Conservation (phyloP, 306 rosid genomes). For the Pyrus communis region DNA sequence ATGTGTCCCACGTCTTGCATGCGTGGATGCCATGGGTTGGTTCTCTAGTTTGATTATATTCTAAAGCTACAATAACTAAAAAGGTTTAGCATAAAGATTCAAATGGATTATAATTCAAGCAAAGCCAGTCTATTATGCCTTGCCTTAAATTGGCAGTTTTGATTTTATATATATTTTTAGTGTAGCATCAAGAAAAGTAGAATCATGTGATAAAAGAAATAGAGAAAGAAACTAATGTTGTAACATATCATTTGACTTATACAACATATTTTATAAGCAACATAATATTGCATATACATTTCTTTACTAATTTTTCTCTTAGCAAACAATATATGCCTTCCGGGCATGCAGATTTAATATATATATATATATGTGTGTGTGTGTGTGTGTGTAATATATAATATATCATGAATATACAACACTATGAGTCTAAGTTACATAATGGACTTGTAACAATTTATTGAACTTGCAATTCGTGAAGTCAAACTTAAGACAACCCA, state of each 20-base stretch:
- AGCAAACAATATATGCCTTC: too few species aligned
- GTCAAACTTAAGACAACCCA: too few species aligned
- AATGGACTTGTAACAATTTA: too few species aligned
- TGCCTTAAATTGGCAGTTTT: neutral
- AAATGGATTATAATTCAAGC: slow-evolving; percentile 14
- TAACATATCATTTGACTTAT: slow-evolving; percentile 46
- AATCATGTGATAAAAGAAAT: slow-evolving; percentile 24
- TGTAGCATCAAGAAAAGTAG: slow-evolving; percentile 11
- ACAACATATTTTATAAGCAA: slow-evolving; percentile 17
- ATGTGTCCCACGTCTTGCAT: neutral
- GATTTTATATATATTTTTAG: neutral
- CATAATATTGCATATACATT: neutral
- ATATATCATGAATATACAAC: too few species aligned
- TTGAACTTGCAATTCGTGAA: too few species aligned
- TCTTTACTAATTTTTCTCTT: neutral
- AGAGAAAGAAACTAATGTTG: slow-evolving; percentile 34
- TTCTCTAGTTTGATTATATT: neutral
- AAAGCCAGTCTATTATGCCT: neutral
- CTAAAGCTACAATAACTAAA: neutral
- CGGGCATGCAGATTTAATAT: too few species aligned
- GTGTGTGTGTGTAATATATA: too few species aligned
- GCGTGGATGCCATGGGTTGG: neutral
- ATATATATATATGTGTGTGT: too few species aligned
- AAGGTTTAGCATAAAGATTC: neutral
- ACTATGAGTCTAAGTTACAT: too few species aligned